Evolutionary conservation across 345 rosid genomes (phyloP).

Genomic region (Lepidium aucheri): DNA sequence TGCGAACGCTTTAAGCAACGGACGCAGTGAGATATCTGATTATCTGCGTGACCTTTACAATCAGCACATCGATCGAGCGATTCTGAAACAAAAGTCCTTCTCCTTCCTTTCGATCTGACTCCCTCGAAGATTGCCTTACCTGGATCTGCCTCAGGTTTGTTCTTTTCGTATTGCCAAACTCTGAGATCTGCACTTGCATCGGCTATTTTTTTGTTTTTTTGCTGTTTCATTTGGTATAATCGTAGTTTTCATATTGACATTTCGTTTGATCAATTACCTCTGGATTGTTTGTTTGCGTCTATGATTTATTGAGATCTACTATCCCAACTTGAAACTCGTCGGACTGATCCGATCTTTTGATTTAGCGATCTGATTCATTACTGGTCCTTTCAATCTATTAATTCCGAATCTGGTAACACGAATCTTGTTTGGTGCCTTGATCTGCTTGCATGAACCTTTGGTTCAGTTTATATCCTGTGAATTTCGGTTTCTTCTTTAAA

Average conservation of each 20-base stretch:
- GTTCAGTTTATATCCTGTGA: not conserved
- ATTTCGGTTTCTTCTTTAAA: not conserved
- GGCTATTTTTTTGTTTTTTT: not conserved
- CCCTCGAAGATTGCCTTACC: not conserved
- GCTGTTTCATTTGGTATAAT: not conserved
- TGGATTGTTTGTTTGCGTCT: not conserved
- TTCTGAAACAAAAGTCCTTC: not conserved
- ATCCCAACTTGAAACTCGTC: not conserved
- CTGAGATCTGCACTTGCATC: conserved; percentile 10
- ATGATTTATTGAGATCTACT: conserved; percentile 16
- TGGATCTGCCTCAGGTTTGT: conserved; percentile 26
- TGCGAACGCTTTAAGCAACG: conserved; percentile 23
- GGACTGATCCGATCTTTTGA: not conserved
- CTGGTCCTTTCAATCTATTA: not conserved
- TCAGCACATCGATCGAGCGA: not conserved
- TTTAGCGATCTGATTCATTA: not conserved
- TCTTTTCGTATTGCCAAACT: not conserved
- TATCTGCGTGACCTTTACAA: not conserved
- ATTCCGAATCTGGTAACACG: not conserved
- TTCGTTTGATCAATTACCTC: not conserved
- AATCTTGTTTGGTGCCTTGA: not conserved
- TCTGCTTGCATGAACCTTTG: conserved; percentile 1
- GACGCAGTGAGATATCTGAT: not conserved
- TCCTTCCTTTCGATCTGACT: conserved; percentile 17
- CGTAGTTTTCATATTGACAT: not conserved